Percentiles rank a stretch among this genome's conserved stretches.
Conservation (phyloP, 345 rosid genomes). For the Populus alba region DNA sequence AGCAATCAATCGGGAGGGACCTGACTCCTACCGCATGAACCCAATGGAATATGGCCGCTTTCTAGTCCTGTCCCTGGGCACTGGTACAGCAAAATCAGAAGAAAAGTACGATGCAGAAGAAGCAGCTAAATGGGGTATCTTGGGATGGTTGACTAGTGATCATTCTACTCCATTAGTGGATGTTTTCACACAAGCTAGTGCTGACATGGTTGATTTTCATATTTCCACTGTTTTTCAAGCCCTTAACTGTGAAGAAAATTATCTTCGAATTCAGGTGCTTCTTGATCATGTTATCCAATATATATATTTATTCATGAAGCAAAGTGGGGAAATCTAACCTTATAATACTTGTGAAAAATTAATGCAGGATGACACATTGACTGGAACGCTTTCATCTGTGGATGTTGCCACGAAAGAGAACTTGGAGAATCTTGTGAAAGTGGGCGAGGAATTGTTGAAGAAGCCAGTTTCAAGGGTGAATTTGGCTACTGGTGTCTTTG, state of each 20-base stretch:
- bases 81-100: slow-evolving; percentile 40
- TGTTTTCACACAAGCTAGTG: slow-evolving; percentile 57
- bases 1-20: slow-evolving; percentile 33
- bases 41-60: slow-evolving; percentile 48
- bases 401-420: slow-evolving; percentile 49
- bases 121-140: slow-evolving; percentile 60
- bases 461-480: slow-evolving; percentile 51
- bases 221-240: slow-evolving; percentile 47
- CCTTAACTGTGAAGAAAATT: slow-evolving; percentile 42
- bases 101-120: slow-evolving; percentile 40
- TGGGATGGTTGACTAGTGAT: slow-evolving; percentile 57
- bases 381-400: slow-evolving; percentile 48
- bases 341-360: no score
- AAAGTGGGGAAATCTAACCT: neutral
- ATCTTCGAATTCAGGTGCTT: slow-evolving; percentile 49
- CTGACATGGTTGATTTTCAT: slow-evolving; percentile 65
- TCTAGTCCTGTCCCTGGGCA: slow-evolving; percentile 59
- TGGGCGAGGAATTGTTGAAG: slow-evolving; percentile 50
- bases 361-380: slow-evolving; percentile 33
- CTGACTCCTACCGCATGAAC: slow-evolving; percentile 40
- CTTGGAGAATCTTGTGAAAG: slow-evolving; percentile 40
- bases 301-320: no score
- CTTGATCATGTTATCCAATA: neutral
- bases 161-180: slow-evolving; percentile 54
- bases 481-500: slow-evolving; percentile 41